Conservation (phyloP, 306 rosid species). For the Castanea mollissima region DNA sequence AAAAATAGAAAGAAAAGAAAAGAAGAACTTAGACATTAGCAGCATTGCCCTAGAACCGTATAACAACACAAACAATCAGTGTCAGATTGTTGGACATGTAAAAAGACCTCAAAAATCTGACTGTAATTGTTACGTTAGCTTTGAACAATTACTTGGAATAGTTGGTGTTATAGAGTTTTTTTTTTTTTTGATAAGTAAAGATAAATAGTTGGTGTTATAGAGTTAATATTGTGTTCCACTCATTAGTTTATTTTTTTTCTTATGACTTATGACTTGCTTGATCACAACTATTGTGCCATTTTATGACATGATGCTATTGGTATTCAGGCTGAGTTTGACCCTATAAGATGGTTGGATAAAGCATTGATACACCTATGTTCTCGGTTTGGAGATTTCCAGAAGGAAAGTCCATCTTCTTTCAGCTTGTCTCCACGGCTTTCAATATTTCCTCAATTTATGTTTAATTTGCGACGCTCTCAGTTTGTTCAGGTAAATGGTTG, state of each 20-base stretch:
- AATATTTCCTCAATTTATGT: constrained; percentile 94
- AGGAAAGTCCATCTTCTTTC: constrained; percentile 81
- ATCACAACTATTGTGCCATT: constrained; percentile 17
- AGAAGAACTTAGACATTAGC: background rate
- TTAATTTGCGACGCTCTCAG: constrained; percentile 93
- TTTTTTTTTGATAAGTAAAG: no score
- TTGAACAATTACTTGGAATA: background rate
- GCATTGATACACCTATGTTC: constrained; percentile 86
- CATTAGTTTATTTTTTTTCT: background rate
- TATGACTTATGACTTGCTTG: background rate
- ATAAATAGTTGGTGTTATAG: background rate
- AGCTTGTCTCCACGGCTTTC: constrained; percentile 95
- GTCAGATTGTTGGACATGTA: background rate
- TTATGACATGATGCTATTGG: constrained; percentile 26
- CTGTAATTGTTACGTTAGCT: background rate
- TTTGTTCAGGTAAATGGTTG: constrained; percentile 79
- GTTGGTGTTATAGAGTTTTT: background rate
- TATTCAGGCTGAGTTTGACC: constrained; percentile 95
- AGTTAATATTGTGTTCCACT: no score
- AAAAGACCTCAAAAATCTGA: background rate
- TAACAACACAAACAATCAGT: background rate
- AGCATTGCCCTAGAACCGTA: background rate
- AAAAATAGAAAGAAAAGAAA: background rate
- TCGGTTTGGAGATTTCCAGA: constrained; percentile 91
- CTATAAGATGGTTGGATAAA: constrained; percentile 98